phyloP scores from a whole-genome alignment of 805 yeast species.

The Cyberlindnera maclurae region DNA sequence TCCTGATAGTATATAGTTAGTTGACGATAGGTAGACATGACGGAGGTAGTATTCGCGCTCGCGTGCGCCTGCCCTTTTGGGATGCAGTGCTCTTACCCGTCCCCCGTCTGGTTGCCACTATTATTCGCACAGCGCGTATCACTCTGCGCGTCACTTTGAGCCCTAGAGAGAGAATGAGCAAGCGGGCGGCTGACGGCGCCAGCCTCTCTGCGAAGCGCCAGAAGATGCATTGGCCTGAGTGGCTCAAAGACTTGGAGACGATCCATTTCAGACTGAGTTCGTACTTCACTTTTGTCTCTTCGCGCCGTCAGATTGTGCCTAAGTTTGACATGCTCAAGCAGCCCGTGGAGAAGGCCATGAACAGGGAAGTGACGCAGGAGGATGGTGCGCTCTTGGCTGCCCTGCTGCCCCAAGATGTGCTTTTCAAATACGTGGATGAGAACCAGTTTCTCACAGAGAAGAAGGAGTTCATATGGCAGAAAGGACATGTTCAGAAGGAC shows the following conservation, averaged over 20 bases:
- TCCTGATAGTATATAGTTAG: too few relatives aligned
- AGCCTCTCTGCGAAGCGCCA: background rate
- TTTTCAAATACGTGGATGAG: conserved; percentile 73
- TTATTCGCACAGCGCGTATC: too few relatives aligned
- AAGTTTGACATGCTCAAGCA: conserved; percentile 46
- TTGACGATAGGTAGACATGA: too few relatives aligned
- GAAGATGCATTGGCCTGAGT: conserved; percentile 19
- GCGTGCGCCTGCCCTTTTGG: too few relatives aligned
- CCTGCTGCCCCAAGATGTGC: conserved; percentile 61
- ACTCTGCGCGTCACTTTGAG: too few relatives aligned
- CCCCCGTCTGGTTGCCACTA: too few relatives aligned
- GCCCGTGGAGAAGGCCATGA: conserved; percentile 44
- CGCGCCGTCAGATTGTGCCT: conserved; percentile 53
- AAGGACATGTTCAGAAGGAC: conserved; percentile 51
- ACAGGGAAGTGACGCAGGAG: conserved; percentile 34
- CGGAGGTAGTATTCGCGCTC: too few relatives aligned
- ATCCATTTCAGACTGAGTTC: conserved; percentile 51
- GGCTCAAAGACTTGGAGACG: conserved; percentile 35
- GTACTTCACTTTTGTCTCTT: conserved; percentile 53
- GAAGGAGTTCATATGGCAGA: conserved; percentile 29
- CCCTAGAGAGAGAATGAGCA: too few relatives aligned
- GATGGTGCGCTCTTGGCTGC: conserved; percentile 62
- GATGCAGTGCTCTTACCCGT: too few relatives aligned
- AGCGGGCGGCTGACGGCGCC: too few relatives aligned
- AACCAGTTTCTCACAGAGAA: conserved; percentile 44